Evolutionary conservation across 2,329 filamentous ascomycete genomes (phyloP).

Genomic region (Arthrobotrys musiformis): DNA sequence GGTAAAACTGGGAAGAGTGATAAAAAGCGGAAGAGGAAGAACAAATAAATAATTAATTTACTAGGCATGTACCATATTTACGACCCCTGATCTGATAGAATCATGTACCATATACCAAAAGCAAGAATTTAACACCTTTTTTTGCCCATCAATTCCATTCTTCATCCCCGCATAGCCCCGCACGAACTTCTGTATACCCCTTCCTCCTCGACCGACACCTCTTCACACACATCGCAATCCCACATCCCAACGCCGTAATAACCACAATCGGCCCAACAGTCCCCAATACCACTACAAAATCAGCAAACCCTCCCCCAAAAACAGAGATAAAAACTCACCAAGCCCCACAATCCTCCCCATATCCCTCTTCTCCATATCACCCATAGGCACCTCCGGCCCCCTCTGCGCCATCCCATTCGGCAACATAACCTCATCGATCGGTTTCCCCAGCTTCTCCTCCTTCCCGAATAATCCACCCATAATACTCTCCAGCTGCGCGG

Average conservation of each 20-base stretch:
- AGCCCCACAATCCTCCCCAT: constrained; percentile 28
- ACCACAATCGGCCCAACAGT: constrained; percentile 17
- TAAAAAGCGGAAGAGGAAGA: constrained; percentile 48
- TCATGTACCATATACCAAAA: neutral
- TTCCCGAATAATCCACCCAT: constrained; percentile 43
- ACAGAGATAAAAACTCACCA: constrained; percentile 17
- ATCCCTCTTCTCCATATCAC: neutral
- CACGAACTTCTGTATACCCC: constrained; percentile 33
- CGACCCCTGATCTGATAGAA: neutral
- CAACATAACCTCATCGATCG: constrained; percentile 41
- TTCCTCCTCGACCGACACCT: constrained; percentile 3
- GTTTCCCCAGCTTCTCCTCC: constrained; percentile 9
- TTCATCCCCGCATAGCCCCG: constrained; percentile 16
- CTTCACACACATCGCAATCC: neutral
- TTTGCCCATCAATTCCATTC: constrained; percentile 33
- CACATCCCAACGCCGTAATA: constrained; percentile 2
- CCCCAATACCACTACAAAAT: constrained; percentile 8
- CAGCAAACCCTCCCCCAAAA: neutral
- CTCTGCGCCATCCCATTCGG: constrained; percentile 8
- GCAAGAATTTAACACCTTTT: neutral
- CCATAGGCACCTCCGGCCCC: neutral
- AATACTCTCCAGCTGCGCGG: constrained; percentile 13
- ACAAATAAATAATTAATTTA: neutral
- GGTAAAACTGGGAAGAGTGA: constrained; percentile 21
- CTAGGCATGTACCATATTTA: constrained; percentile 18